Percentiles rank a stretch among this genome's conserved stretches.
phyloP scores from a whole-genome alignment of 225 moss, liverwort and hornwort species.

The Lunularia cruciata region DNA sequence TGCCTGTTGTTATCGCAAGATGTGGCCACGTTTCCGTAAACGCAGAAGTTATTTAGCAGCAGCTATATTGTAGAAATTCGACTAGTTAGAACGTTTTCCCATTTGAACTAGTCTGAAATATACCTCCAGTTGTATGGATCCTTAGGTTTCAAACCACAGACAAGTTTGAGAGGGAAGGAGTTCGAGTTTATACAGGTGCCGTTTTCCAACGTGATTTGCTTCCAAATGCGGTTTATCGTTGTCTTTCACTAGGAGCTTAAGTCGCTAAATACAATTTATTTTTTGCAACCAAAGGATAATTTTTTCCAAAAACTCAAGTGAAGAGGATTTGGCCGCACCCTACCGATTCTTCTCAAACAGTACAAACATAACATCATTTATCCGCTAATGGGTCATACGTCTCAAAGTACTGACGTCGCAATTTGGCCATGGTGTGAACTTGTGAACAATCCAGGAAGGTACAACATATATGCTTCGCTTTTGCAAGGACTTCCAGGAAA shows the following conservation, averaged over 20 bases:
- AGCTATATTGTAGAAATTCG: no score
- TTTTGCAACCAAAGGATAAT: background rate
- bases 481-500: constrained; percentile 82
- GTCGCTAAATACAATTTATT: background rate
- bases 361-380: no score
- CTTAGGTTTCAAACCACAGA: constrained; percentile 27
- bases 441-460: no score
- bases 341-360: background rate
- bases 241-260: background rate
- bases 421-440: no score
- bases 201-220: background rate
- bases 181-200: constrained; percentile 28
- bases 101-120: background rate
- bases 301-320: background rate
- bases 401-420: no score
- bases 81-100: background rate
- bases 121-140: background rate
- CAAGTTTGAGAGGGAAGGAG: constrained; percentile 34
- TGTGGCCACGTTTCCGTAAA: no score
- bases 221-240: background rate
- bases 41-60: no score
- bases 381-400: no score
- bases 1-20: no score
- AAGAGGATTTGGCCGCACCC: background rate
- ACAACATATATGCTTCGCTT: constrained; percentile 59